Evolutionary conservation across 352 stramenopile genomes (phyloP), one percentile per base, ranked within the genome.

Genomic region (Albugo candida): DNA sequence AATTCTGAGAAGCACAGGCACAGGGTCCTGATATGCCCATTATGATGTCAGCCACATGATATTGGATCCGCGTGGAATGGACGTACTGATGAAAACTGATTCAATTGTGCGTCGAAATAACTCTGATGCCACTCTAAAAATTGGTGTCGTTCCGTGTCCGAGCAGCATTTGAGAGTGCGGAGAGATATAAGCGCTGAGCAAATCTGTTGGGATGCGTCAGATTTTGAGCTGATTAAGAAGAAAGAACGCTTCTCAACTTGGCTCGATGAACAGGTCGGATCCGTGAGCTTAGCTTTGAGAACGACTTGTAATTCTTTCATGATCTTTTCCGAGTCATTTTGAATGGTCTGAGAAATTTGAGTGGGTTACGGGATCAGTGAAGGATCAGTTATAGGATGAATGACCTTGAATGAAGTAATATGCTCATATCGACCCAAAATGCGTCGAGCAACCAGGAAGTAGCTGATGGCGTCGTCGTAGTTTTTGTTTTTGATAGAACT

Each of bases 361-460:
- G 38, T 48, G 20, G 31, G 2, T 39, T 41, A 19, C 16, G 18
- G 16, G 1, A 1, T 39, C n/a, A 50, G 11, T 38, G 19, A 6
- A 13, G 3, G 24, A 21, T 20, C n/a, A 39, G 13, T 36, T 37
- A 10, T 40, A 31, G 10, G 8, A 0, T 8, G 5, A 12, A 39
- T 20, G 20, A 80, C 74, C 55, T 87, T 85, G 57, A 92, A 93
- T 11, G 78, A 92, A 27, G 77, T 69, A 31, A 95, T 89, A 56
- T 94, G 75, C 45, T 88, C 73, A 54, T 95, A 92, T 49, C 81
- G 60, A 6, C 67, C 65, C 19, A 95, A 56, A 44, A 94, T 92
- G n/a, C 70, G 72, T 10, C 72, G 73, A 18, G 80, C 81, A 13
- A 87, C 58, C n/a, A 83, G 52, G 48, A 84, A 95, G 44, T 86